These are phyloP conservation scores for Pichia sp. DNA, from an alignment of 1,139 yeast genomes.

Conservation along the genomic window DNA sequence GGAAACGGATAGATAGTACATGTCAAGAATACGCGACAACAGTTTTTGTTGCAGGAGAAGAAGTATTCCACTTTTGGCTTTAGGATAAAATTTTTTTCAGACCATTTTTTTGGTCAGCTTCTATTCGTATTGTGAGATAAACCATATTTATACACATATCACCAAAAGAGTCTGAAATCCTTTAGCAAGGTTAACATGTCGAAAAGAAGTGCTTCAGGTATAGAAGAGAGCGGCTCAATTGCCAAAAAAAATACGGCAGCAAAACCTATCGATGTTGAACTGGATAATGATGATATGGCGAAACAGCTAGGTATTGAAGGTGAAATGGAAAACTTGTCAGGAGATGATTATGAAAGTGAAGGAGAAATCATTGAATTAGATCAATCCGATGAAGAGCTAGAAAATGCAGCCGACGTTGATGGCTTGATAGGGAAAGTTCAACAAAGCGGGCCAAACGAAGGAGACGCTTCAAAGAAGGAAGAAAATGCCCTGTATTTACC, in stretches of 20 bases:
- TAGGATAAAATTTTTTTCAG: neutral
- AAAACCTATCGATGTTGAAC: conserved; percentile 28
- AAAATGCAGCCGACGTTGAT: conserved; percentile 28
- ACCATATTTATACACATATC: neutral
- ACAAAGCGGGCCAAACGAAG: conserved; percentile 11
- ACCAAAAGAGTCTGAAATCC: no score
- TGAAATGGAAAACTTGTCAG: conserved; percentile 89
- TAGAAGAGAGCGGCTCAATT: conserved; percentile 29
- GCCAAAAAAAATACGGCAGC: conserved; percentile 29
- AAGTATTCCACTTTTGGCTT: neutral
- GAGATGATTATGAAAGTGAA: conserved; percentile 93
- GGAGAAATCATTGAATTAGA: conserved; percentile 81
- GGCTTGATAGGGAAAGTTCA: conserved; percentile 19
- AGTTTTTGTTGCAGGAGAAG: neutral
- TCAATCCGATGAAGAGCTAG: conserved; percentile 41
- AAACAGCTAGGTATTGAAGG: conserved; percentile 50
- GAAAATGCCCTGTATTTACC: conserved; percentile 65
- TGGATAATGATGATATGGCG: conserved; percentile 43
- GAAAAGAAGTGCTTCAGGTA: conserved; percentile 44
- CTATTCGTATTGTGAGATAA: no score
- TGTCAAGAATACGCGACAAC: neutral
- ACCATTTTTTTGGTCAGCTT: neutral
- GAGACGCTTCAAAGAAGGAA: conserved; percentile 24
- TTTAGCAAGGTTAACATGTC: conserved; percentile 42
- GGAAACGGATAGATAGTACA: no score